Base-by-base conservation (phyloP, 768 basidiomycete species). In the Royoungia palumana region DNA sequence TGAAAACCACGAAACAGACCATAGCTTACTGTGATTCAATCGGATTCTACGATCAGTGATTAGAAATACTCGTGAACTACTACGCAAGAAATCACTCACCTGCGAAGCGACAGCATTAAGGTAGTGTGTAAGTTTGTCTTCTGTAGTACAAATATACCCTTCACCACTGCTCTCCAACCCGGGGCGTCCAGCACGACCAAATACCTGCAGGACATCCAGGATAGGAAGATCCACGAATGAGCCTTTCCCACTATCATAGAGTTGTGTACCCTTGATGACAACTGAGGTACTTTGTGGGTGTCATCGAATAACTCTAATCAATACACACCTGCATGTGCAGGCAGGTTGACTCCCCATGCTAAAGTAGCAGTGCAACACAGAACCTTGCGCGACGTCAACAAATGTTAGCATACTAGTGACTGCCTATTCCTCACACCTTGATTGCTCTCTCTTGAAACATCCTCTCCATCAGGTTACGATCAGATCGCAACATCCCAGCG, bases 291-390 rank as follows among this genome's bases (percentile, higher is more conserved):
- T 54, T 47, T 54, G 44, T 54, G 35, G 50, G 39, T 42, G 20
- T 49, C 42, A 46, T 44, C 11, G 17, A 42, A 36, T n/a, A 45
- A 30, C n/a, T 35, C 34, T 46, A 35, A 38, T 49, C 37, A 47
- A 46, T 44, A 59, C 71, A 54, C 53, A 89, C 89, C 92, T 48
- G 96, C 96, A 70, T 98, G 95, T 16, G 96, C 96, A 28, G 96
- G 96, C 54, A 99, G 73, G 68, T 99, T 99, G 57, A 99, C 96
- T 70, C 96, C 96, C 96, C 96, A 99, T 5, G 96, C 96, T 36
- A 99, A 76, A 3, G 96, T 99, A 6, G 96, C 92, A 2, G 96
- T 99, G 73, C 96, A 99, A 68, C 92, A 96, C 16, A 99, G 74
- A 43, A 99, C 94, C 94, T 96, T 58, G 20, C 8, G 40, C 3